Evolutionary conservation across 129 eudicot genomes (phyloP).

Genomic region (Flaveria brownii): DNA sequence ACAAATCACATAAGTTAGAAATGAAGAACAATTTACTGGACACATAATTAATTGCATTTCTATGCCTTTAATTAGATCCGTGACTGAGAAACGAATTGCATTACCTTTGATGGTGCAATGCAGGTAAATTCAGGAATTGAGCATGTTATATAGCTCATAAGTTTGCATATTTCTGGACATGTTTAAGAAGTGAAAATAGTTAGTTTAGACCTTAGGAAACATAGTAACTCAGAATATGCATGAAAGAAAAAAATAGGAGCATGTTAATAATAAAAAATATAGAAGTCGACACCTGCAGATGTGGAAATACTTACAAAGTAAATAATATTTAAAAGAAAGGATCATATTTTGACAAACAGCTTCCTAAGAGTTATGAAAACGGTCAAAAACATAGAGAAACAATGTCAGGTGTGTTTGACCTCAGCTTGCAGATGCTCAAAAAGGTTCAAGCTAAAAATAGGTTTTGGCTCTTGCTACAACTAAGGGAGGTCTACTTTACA

Average conservation of each 20-base stretch:
- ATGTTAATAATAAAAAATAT: background rate
- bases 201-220: conserved; percentile 11
- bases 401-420: conserved; percentile 1
- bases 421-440: conserved; percentile 13
- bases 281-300: background rate
- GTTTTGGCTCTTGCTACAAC: conserved; percentile 23
- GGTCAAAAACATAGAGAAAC: conserved; percentile 4
- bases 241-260: conserved; percentile 13
- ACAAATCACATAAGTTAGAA: background rate
- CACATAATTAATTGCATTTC: conserved; percentile 13
- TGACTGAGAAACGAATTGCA: background rate
- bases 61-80: conserved; percentile 15
- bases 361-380: conserved; percentile 3
- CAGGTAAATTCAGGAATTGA: conserved; percentile 96
- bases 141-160: conserved; percentile 74
- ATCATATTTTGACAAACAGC: conserved; percentile 7
- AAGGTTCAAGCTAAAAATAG: background rate
- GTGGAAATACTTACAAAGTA: background rate
- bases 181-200: background rate
- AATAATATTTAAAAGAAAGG: background rate
- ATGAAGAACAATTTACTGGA: background rate
- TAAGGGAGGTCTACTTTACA: background rate
- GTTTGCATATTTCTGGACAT: conserved; percentile 77
- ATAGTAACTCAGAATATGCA: conserved; percentile 18
- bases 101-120: conserved; percentile 91